Evolutionary conservation across 306 rosid genomes (phyloP), one percentile per base, ranked within the genome.

Genomic region (Rosa rugosa): DNA sequence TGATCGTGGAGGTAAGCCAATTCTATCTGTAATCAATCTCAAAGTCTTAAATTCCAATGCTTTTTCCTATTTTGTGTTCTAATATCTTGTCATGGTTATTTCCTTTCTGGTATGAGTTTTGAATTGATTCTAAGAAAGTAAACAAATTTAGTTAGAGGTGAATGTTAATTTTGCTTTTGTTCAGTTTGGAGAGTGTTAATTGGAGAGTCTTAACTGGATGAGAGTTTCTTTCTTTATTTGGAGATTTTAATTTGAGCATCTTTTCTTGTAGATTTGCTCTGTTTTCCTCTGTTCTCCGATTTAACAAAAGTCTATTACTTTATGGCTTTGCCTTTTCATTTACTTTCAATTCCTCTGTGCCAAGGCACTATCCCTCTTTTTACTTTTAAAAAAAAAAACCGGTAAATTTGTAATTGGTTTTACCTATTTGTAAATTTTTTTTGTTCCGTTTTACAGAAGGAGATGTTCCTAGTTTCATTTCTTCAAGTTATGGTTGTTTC

Each of bases 1-100:
- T 85, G 97, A 95, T 78, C 99, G 99, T 65, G 99, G 96, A 88
- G 97, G 99, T 93, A 88, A 44, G 63, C 11, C n/a, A 31, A 11
- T 75, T 74, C 41, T 80, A 20, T 47, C 12, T 18, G 11, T 2
- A 44, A 14, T 42, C 27, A 65, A 65, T 50, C 17, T 11, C 34
- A 64, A 31, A 34, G 10, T 18, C 50, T 5, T 25, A 3, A 10
- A 11, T 5, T 11, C 31, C 23, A 8, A 17, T 14, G 60, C 12
- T 71, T 71, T 25, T 25, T 45, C 4, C 45, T 5, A n/a, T 25
- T 45, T 17, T 20, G 11, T 20, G 27, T 50, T 67, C 11, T 62
- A 11, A 62, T 22, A 18, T 54, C 41, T 4, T 51, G 25, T 45
- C 14, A n/a, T 51, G 5, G 49, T 36, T 65, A 0, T 2, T 54